A percentile compares a stretch with the other conserved stretches of the same genome.
phyloP scores from a whole-genome alignment of 129 eudicot genomes.

The Erigeron canadensis region DNA sequence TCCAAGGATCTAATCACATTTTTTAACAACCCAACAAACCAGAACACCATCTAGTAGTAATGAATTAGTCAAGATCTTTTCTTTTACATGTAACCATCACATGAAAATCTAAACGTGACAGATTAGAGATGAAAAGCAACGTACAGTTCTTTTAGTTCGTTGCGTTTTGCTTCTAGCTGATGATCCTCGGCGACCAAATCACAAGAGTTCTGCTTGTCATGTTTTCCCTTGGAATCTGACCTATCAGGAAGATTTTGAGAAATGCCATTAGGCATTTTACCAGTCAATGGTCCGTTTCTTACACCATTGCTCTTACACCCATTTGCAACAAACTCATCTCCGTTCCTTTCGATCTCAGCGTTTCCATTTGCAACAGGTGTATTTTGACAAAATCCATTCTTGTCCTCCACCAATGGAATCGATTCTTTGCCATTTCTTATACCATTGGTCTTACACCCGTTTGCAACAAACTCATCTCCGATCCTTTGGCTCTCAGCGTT shows the following conservation, averaged over 20 bases:
- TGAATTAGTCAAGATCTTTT: neutral
- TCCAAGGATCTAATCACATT: neutral
- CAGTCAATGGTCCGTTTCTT: slow-evolving; percentile 25
- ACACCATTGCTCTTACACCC: slow-evolving; percentile 31
- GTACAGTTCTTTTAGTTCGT: slow-evolving; percentile 62
- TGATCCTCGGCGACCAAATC: slow-evolving; percentile 49
- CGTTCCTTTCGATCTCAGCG: slow-evolving; percentile 29
- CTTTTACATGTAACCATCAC: neutral
- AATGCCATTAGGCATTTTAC: slow-evolving; percentile 38
- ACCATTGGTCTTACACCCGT: slow-evolving; percentile 29
- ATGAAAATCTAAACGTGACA: slow-evolving; percentile 14
- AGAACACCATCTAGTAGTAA: neutral
- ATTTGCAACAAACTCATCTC: slow-evolving; percentile 14
- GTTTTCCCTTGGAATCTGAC: slow-evolving; percentile 52
- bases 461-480: slow-evolving; percentile 11
- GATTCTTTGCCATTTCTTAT: slow-evolving; percentile 8
- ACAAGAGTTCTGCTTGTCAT: slow-evolving; percentile 36
- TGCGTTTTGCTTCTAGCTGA: slow-evolving; percentile 37
- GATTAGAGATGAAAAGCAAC: slow-evolving; percentile 32
- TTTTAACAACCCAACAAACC: neutral
- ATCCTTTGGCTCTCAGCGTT: slow-evolving; percentile 38
- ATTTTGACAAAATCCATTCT: slow-evolving; percentile 6
- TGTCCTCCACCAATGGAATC: neutral
- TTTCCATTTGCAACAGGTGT: slow-evolving; percentile 42
- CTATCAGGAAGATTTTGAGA: slow-evolving; percentile 28